Evolutionary conservation across 768 basidiomycete genomes (phyloP), one percentile per base, ranked within the genome.

Genomic region (Termitomyces sp.): DNA sequence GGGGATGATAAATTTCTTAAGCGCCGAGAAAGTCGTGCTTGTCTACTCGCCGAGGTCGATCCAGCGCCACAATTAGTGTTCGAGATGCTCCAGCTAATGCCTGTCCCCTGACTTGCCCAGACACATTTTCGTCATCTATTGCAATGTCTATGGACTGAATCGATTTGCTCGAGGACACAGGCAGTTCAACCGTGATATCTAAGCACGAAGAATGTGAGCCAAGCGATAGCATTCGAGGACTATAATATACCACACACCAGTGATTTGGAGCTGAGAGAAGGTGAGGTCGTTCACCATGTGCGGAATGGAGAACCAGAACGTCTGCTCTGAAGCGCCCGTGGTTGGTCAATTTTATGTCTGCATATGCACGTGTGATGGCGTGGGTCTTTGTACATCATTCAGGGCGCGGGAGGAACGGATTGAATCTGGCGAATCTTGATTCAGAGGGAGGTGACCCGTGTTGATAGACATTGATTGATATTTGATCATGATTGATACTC

Each of bases 151-250:
- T 29, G 32, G 64, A 61, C 29, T 65, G 57, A 1, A 65, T 51
- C 50, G 34, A 59, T 62, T 65, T 65, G 43, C 50, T 62, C 12
- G 64, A 62, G 15, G 25, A 54, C 2, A 42, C 17, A 8, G 60
- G 45, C 9, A 65, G 42, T 53, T 62, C 60, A 40, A 62, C 50
- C 0, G 57, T 59, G n/a, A 65, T 42, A 29, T 62, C 64, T 65
- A 12, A 31, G 25, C n/a, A 45, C 7, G 20, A 34, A 7, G 43
- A 29, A 46, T 54, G 46, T 42, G 42, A 25, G 50, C 20, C 9
- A 17, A 8, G 36, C 36, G n/a, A 15, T 56, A 29, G 29, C 42
- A 11, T 29, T 15, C 7, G 20, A 12, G 29, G 48, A 11, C 6
- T 12, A 20, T n/a, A 12, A 40, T 6, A 17, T 42, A 15, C 40